Evolutionary conservation across 257 asterid species (phyloP).

Genomic region (Gardenia jasminoides): DNA sequence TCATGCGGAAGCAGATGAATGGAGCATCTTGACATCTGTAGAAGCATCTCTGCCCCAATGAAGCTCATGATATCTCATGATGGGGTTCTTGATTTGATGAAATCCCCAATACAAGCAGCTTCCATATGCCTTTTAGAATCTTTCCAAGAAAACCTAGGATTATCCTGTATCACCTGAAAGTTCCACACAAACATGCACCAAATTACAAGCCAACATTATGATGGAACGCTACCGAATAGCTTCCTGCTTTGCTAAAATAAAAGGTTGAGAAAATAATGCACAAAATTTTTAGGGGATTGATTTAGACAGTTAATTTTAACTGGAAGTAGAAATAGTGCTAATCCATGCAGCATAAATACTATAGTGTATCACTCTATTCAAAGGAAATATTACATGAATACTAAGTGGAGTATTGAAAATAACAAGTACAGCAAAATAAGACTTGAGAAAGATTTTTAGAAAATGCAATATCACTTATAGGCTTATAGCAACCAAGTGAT

Average conservation of each 20-base stretch:
- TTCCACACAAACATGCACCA: not conserved
- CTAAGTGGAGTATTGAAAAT: not conserved
- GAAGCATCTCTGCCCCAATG: conserved; percentile 7
- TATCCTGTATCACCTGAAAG: conserved; percentile 6
- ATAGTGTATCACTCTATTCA: conserved; percentile 71
- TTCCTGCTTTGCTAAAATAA: not conserved
- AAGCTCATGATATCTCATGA: not conserved
- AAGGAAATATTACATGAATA: conserved; percentile 1
- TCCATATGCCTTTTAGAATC: not conserved
- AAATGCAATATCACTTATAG: not conserved
- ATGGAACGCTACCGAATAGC: not conserved
- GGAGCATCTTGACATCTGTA: not conserved
- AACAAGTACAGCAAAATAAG: conserved; percentile 2
- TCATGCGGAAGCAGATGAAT: not conserved
- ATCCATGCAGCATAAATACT: conserved; percentile 64
- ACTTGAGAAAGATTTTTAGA: not conserved
- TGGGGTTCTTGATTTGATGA: too few species aligned
- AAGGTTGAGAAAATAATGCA: not conserved
- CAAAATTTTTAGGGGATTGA: too few species aligned
- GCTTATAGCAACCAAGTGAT: not conserved
- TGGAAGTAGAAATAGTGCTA: conserved; percentile 36
- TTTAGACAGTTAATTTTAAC: conserved; percentile 20
- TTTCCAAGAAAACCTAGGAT: not conserved
- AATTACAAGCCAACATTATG: not conserved
- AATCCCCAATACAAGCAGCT: not conserved